Evolutionary conservation across 495 filamentous ascomycete species (phyloP).

Genomic region (Chaetomium tenue): DNA sequence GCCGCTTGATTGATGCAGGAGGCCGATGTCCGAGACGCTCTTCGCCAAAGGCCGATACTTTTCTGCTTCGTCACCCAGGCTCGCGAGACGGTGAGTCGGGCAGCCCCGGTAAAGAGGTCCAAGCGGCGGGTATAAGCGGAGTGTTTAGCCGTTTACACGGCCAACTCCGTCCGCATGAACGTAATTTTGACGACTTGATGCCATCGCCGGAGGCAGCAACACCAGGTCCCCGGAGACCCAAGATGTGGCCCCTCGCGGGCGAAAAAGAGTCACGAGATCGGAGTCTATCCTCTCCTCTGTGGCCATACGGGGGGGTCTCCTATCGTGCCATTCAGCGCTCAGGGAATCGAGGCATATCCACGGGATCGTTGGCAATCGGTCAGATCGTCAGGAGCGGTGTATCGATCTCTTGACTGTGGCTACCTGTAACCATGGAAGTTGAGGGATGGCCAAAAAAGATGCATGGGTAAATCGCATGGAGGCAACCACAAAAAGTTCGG

Average conservation of each 20-base stretch:
- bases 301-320: not conserved
- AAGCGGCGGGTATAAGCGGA: not conserved
- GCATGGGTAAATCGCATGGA: no score
- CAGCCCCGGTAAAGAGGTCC: not conserved
- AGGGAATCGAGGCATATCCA: not conserved
- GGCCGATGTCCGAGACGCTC: not conserved
- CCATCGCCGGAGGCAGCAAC: not conserved
- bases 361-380: not conserved
- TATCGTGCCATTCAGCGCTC: not conserved
- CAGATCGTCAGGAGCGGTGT: not conserved
- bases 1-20: not conserved
- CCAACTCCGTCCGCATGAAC: not conserved
- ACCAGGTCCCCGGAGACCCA: slow-evolving; percentile 2
- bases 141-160: not conserved
- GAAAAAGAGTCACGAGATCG: slow-evolving; percentile 4
- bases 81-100: not conserved
- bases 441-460: no score
- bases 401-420: not conserved
- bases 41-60: not conserved
- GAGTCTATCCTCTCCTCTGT: not conserved
- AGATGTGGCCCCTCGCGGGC: slow-evolving; percentile 2
- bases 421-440: no score
- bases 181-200: not conserved
- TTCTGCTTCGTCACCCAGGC: not conserved
- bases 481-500: no score